Percentiles rank a stretch among this genome's conserved stretches.
Evolutionary conservation across 2,329 filamentous ascomycete species (phyloP).

Genomic region (Neodidymelliopsis sp.): DNA sequence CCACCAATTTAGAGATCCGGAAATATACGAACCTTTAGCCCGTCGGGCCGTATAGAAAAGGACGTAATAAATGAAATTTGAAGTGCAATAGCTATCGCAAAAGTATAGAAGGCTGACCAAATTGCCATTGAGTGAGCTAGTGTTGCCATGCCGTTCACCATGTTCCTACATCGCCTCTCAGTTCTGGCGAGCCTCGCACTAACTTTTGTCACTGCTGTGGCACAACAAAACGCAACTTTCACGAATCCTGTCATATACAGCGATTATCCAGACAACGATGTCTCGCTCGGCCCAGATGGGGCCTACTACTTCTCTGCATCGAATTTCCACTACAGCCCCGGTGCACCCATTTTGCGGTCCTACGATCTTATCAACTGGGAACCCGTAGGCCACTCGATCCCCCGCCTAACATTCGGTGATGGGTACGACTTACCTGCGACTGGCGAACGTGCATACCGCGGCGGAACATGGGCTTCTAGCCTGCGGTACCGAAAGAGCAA

Average conservation of each 20-base stretch:
- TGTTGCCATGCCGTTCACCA: no score
- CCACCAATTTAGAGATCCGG: neutral
- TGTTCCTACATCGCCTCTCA: no score
- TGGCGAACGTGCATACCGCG: constrained; percentile 55
- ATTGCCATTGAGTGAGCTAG: no score
- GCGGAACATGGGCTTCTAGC: constrained; percentile 61
- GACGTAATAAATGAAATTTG: no score
- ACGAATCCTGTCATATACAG: constrained; percentile 60
- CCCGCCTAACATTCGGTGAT: constrained; percentile 28
- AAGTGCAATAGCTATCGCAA: no score
- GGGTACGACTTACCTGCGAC: constrained; percentile 54
- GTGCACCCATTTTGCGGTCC: constrained; percentile 61
- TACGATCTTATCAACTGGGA: constrained; percentile 60
- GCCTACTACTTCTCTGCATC: constrained; percentile 61
- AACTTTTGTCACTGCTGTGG: neutral
- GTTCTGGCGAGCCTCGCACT: no score
- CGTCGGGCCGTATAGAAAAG: constrained; percentile 3
- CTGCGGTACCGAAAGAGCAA: constrained; percentile 58
- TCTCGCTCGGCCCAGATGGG: constrained; percentile 53
- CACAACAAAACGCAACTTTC: constrained; percentile 32
- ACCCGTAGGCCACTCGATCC: constrained; percentile 38
- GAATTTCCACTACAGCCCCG: constrained; percentile 61
- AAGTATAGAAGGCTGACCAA: no score
- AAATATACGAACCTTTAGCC: neutral
- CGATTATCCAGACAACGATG: constrained; percentile 60